These are phyloP conservation scores for Tagetes patula DNA, from an alignment of 129 eudicot genomes.

Conservation along the genomic window DNA sequence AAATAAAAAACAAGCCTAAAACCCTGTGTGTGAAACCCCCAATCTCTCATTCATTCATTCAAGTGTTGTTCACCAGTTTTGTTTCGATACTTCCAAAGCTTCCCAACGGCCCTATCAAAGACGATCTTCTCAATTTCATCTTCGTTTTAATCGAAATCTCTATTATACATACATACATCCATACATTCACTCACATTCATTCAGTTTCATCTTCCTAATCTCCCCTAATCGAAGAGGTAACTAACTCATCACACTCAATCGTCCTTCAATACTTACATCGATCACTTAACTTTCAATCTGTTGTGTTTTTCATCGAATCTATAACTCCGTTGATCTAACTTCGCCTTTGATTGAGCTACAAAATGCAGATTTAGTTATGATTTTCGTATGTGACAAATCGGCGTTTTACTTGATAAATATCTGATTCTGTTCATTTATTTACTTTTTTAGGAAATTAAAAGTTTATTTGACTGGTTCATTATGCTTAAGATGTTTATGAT, in stretches of 20 bases:
- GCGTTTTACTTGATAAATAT: background rate
- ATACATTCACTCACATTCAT: background rate
- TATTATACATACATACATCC: background rate
- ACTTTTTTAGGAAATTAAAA: background rate
- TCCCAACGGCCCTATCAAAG: conserved; percentile 26
- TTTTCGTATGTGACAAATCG: background rate
- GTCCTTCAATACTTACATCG: background rate
- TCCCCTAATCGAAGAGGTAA: conserved; percentile 17
- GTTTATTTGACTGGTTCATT: background rate
- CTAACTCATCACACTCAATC: background rate
- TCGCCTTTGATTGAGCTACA: background rate
- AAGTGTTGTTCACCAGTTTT: background rate
- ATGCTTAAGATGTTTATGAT: conserved; percentile 5
- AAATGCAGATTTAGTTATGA: background rate
- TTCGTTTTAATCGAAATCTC: conserved; percentile 32
- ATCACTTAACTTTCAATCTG: background rate
- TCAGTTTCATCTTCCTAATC: background rate
- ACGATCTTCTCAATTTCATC: background rate
- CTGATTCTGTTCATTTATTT: conserved; percentile 5
- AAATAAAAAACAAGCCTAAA: background rate
- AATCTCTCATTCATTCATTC: background rate
- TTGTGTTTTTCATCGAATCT: background rate
- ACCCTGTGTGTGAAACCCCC: conserved; percentile 6
- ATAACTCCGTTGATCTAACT: background rate
- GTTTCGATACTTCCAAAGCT: conserved; percentile 36